These are phyloP conservation scores for Cystobasidium ongulense DNA, from an alignment of 768 basidiomycete genomes.

Conservation along the genomic window DNA sequence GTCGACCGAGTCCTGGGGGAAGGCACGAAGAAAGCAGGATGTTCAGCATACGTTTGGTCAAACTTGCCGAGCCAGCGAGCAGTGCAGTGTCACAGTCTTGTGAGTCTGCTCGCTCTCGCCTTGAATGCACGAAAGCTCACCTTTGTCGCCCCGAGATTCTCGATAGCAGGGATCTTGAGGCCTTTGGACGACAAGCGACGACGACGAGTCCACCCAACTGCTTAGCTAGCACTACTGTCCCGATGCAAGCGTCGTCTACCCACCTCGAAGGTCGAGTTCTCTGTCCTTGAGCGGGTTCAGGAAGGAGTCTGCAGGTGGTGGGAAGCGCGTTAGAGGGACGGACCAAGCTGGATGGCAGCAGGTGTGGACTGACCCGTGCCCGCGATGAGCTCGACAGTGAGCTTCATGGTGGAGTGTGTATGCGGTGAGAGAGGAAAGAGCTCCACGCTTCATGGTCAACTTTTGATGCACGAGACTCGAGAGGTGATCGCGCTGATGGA, in stretches of 20 bases:
- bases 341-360: not conserved
- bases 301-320: conserved; percentile 51
- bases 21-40: conserved; percentile 44
- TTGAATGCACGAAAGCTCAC: not conserved
- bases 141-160: conserved; percentile 82
- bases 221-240: not conserved
- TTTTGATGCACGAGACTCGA: not conserved
- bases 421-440: not conserved
- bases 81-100: too few relatives aligned
- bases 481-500: not conserved
- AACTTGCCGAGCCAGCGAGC: too few relatives aligned
- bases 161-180: conserved; percentile 87
- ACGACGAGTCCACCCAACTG: not conserved
- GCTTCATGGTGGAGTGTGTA: conserved; percentile 60
- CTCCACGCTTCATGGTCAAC: not conserved
- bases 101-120: not conserved
- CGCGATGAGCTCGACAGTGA: conserved; percentile 86
- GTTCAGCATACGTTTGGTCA: too few relatives aligned
- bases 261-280: conserved; percentile 83
- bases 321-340: not conserved
- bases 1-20: conserved; percentile 70
- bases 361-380: conserved; percentile 51
- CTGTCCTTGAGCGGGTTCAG: conserved; percentile 79
- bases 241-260: conserved; percentile 35
- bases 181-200: conserved; percentile 50